Conservation (phyloP, 495 filamentous ascomycete species). For the Hypoxylon perforatum region DNA sequence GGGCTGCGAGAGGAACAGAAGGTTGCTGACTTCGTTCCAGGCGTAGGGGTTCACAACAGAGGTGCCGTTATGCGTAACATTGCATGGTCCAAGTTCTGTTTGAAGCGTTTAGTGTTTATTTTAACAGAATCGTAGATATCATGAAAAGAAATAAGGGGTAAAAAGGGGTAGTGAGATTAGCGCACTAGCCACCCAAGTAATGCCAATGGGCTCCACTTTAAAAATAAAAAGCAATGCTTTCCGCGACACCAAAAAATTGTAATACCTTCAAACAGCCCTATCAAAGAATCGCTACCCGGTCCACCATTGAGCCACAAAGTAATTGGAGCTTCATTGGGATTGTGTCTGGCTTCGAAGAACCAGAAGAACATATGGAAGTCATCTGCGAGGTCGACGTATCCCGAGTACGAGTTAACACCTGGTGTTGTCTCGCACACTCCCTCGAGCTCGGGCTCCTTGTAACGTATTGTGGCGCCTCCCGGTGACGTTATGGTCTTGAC, state of each 20-base stretch:
- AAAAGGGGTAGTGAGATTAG: no score
- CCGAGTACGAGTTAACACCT: constrained; percentile 46
- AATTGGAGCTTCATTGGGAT: constrained; percentile 65
- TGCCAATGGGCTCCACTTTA: no score
- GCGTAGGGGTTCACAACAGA: constrained; percentile 68
- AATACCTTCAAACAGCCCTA: constrained; percentile 71
- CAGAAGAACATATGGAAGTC: constrained; percentile 77
- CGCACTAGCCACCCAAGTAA: no score
- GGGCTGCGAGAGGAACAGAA: constrained; percentile 74
- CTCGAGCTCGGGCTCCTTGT: constrained; percentile 62
- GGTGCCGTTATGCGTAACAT: constrained; percentile 62
- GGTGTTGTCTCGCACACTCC: constrained; percentile 51
- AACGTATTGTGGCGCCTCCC: constrained; percentile 63
- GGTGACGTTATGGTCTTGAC: constrained; percentile 70
- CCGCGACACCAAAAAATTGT: not conserved
- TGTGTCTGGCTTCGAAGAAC: constrained; percentile 73
- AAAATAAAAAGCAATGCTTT: no score
- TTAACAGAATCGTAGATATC: no score
- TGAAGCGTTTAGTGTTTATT: constrained; percentile 1
- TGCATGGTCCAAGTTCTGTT: constrained; percentile 69
- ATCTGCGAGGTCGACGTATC: constrained; percentile 60
- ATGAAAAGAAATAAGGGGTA: no score
- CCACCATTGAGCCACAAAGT: constrained; percentile 72
- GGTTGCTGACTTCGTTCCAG: constrained; percentile 73
- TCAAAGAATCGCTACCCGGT: constrained; percentile 66